Base-by-base conservation (phyloP, 2,329 filamentous ascomycete genomes). In the Cladosporium sp. region DNA sequence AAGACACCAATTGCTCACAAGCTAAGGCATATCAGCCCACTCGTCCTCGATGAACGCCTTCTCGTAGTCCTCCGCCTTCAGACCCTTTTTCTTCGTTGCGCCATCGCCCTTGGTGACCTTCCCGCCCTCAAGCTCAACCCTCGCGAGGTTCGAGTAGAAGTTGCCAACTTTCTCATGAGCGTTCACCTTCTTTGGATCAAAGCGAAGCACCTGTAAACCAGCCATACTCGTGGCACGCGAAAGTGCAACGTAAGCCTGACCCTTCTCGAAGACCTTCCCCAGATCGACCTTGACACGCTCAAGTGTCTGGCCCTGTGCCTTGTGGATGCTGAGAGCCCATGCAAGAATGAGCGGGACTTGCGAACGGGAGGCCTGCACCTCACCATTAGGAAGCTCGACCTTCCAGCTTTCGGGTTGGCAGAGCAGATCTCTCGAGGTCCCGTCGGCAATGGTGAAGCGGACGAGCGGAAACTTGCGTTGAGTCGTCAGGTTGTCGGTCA, bases 281-380 rank as follows among this genome's bases (percentile, higher is more conserved):
- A 98, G 77, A 66, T 98, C 90, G 22, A 98, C 93, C 66, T 95
- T 95, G 55, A 98, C 93, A 46, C 92, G 80, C 65, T 95, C 90
- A 22, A 96, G 74, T 1, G 92, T 97, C 69, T 97, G 92, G 1
- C 92, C 92, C 68, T 97, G 92, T 1, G 93, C 93, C 72, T 98
- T 98, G 75, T 98, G 93, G 55, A 98, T 98, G 1, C 90, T 95
- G 16, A 98, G 74, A 2, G 93, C 93, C 93, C 93, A 98, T 0
- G 93, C 93, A 31, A 98, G 77, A 57, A 98, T 97, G 46, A 98
- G 77, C 0, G 93, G 93, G 4, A 82, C 70, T 55, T 82, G 78
- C 43, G 79, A 80, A 37, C 93, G 86, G 56, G 89, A 88, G 1
- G 93, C 93, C 68, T 95, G 90, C 1, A 97, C 79, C 67, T 97